Evolutionary conservation across 768 basidiomycete species (phyloP).

Genomic region (Hysterangium stoloniferum): DNA sequence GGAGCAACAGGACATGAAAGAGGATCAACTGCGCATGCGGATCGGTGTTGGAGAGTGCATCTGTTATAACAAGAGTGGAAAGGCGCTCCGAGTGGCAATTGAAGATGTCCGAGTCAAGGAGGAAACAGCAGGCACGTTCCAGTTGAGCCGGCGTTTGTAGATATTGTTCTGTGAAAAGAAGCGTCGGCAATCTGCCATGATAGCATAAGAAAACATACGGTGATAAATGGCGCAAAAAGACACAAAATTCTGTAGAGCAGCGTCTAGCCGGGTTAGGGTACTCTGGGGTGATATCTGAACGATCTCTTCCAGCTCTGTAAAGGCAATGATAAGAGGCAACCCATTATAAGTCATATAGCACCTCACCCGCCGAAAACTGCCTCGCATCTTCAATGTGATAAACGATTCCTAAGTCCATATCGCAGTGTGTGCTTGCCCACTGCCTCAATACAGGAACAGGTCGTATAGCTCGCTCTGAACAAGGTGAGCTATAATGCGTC

Average conservation of each 20-base stretch:
- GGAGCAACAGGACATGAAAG: constrained; percentile 67
- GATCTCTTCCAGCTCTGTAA: constrained; percentile 80
- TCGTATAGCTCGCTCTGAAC: too few species aligned
- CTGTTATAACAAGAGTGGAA: constrained; percentile 12
- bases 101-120: constrained; percentile 84
- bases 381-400: constrained; percentile 79
- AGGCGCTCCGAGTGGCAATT: constrained; percentile 80
- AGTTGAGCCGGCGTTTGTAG: constrained; percentile 78
- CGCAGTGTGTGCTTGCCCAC: neutral
- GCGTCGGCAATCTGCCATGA: constrained; percentile 14
- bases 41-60: constrained; percentile 57
- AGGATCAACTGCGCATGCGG: constrained; percentile 78
- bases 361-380: constrained; percentile 85
- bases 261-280: constrained; percentile 71
- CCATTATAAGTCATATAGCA: constrained; percentile 7
- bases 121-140: constrained; percentile 68
- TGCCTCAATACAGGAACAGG: neutral
- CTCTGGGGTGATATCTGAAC: constrained; percentile 54
- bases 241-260: constrained; percentile 67
- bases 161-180: constrained; percentile 56
- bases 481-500: too few species aligned
- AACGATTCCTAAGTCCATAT: constrained; percentile 60
- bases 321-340: constrained; percentile 1
- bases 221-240: constrained; percentile 81
- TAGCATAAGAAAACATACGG: constrained; percentile 40